Evolutionary conservation across 2,329 filamentous ascomycete species (phyloP).

Genomic region (Colletotrichum chrysophilum): DNA sequence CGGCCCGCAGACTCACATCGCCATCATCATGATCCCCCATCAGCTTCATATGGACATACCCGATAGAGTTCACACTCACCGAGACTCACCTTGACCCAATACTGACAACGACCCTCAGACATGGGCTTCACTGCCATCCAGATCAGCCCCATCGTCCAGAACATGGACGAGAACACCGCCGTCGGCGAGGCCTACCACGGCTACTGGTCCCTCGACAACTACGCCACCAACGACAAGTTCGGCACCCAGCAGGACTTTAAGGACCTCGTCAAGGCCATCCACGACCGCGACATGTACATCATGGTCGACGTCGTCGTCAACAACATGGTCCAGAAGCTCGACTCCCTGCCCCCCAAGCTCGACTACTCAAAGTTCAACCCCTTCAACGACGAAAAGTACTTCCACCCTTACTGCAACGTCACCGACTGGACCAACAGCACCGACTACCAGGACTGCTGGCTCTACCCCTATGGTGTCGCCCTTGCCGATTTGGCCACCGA

Average conservation of each 20-base stretch:
- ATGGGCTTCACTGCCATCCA: conserved; percentile 47
- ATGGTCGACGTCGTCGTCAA: conserved; percentile 63
- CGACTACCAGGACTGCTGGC: conserved; percentile 62
- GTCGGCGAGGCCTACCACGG: conserved; percentile 40
- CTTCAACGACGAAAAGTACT: conserved; percentile 61
- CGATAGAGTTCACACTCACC: not conserved
- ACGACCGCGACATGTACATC: conserved; percentile 58
- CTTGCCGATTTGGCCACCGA: conserved; percentile 69
- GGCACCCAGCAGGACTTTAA: conserved; percentile 55
- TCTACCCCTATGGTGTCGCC: conserved; percentile 56
- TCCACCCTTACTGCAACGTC: conserved; percentile 64
- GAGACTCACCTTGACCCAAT: not conserved
- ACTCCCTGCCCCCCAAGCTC: conserved; percentile 54
- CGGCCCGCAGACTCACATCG: not conserved
- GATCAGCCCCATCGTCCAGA: conserved; percentile 62
- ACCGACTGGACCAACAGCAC: conserved; percentile 58
- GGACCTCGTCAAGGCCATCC: conserved; percentile 50
- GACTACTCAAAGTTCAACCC: conserved; percentile 26
- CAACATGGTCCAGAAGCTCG: conserved; percentile 44
- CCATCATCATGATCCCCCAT: not conserved
- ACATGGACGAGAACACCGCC: conserved; percentile 26
- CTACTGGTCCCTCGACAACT: conserved; percentile 44
- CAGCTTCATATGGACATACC: not conserved
- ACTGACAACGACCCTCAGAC: conserved; percentile 1
- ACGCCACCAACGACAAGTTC: conserved; percentile 51